Conservation (phyloP, 2,329 filamentous ascomycete species). For the Didymella pinodella region DNA sequence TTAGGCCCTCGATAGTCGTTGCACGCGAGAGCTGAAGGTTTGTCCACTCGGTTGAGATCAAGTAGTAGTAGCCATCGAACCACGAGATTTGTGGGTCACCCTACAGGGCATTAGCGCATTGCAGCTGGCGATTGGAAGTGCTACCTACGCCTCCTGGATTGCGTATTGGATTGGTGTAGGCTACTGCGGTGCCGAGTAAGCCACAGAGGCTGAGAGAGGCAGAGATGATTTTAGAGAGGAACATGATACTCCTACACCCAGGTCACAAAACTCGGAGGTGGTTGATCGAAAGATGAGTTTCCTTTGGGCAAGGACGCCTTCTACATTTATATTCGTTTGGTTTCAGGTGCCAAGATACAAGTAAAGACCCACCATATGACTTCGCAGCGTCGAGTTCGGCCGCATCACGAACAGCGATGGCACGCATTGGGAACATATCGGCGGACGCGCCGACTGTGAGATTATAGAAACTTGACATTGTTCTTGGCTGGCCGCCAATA, state of each 20-base stretch:
- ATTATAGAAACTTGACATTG: not conserved
- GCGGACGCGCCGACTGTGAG: not conserved
- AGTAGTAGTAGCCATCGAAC: slow-evolving; percentile 63
- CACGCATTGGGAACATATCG: not conserved
- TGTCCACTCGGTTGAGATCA: slow-evolving; percentile 65
- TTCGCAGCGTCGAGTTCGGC: not conserved
- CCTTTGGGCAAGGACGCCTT: not conserved
- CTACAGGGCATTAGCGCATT: not conserved
- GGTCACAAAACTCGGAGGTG: not conserved
- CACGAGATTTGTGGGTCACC: slow-evolving; percentile 59
- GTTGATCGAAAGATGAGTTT: not conserved
- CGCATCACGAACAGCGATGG: not conserved
- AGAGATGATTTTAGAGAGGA: not conserved
- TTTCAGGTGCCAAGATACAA: not conserved
- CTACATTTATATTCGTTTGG: not conserved
- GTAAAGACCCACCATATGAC: not conserved
- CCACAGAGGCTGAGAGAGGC: not conserved
- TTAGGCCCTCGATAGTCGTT: slow-evolving; percentile 62
- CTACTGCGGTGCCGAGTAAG: not conserved
- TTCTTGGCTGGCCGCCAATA: slow-evolving; percentile 4
- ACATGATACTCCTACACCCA: not conserved
- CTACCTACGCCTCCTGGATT: slow-evolving; percentile 6
- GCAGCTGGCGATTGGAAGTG: not conserved
- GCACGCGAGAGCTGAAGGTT: slow-evolving; percentile 64
- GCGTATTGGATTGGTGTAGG: slow-evolving; percentile 11